phyloP scores from a whole-genome alignment of 805 yeast genomes.

The Yamadazyma akitaensis region DNA sequence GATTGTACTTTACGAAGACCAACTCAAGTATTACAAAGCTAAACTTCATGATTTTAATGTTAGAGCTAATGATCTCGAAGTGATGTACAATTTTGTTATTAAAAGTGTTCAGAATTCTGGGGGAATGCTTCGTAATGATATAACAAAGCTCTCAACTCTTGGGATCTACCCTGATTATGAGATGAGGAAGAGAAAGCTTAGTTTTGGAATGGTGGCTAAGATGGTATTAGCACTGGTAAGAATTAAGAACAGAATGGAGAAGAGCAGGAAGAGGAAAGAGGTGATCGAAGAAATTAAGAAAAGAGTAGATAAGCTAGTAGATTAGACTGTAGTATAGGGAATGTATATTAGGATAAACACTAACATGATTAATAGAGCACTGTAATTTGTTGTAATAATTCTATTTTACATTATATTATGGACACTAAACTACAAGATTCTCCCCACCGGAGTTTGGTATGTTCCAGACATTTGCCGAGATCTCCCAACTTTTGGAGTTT shows the following conservation, averaged over 20 bases:
- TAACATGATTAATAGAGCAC: neutral
- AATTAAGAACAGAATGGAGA: slow-evolving; percentile 27
- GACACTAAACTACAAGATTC: slow-evolving; percentile 20
- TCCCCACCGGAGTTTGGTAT: slow-evolving; percentile 41
- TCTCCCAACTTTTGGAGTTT: slow-evolving; percentile 37
- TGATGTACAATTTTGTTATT: slow-evolving; percentile 32
- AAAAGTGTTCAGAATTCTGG: slow-evolving; percentile 28
- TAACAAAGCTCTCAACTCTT: slow-evolving; percentile 22
- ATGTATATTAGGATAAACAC: neutral
- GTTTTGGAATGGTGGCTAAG: slow-evolving; percentile 33
- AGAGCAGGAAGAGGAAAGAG: slow-evolving; percentile 23
- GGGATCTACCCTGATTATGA: slow-evolving; percentile 33
- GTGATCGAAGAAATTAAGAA: slow-evolving; percentile 16
- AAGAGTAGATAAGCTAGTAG: slow-evolving; percentile 17
- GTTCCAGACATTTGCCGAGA: slow-evolving; percentile 35
- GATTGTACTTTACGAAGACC: slow-evolving; percentile 22
- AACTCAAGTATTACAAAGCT: slow-evolving; percentile 45
- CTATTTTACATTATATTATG: neutral
- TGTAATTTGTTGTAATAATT: neutral
- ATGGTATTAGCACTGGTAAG: slow-evolving; percentile 37
- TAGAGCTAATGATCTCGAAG: slow-evolving; percentile 30
- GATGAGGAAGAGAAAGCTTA: slow-evolving; percentile 17
- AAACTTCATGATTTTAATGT: slow-evolving; percentile 44
- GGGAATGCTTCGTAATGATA: slow-evolving; percentile 18
- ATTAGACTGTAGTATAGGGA: slow-evolving; percentile 18